A percentile compares a stretch with the other conserved stretches of the same genome.
These are phyloP conservation scores for Hyaloperonospora brassicae DNA, from an alignment of 352 stramenopile species.

Conservation along the genomic window DNA sequence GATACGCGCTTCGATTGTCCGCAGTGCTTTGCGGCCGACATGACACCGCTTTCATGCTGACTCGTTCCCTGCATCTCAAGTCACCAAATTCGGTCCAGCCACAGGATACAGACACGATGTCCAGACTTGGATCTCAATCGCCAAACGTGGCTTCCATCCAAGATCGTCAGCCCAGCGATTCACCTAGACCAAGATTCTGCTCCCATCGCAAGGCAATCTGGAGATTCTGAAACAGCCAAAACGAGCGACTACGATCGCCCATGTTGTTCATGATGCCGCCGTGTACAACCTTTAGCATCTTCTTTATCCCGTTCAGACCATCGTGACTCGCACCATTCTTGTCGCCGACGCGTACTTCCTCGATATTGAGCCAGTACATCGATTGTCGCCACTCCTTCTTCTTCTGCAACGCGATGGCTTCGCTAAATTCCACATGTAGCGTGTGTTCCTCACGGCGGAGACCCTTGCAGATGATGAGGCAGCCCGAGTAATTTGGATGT, in stretches of 20 bases:
- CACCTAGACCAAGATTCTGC: constrained; percentile 37
- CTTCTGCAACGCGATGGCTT: constrained; percentile 38
- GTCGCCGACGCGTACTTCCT: constrained; percentile 19
- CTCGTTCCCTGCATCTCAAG: too few species aligned
- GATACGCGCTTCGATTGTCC: too few species aligned
- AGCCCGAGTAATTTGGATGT: constrained; percentile 27
- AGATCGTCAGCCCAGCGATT: constrained; percentile 13
- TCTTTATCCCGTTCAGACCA: constrained; percentile 11
- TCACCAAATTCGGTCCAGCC: too few species aligned
- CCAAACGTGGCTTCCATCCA: too few species aligned
- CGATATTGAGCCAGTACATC: constrained; percentile 41
- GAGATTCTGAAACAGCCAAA: constrained; percentile 51
- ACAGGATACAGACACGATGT: too few species aligned
- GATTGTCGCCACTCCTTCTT: constrained; percentile 49
- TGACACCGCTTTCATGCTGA: too few species aligned
- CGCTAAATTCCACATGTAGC: constrained; percentile 37
- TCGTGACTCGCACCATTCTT: constrained; percentile 14
- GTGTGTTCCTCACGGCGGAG: constrained; percentile 43
- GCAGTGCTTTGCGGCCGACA: too few species aligned
- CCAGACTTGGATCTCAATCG: too few species aligned
- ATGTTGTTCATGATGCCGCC: constrained; percentile 57
- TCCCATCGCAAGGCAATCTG: constrained; percentile 47
- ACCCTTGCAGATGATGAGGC: constrained; percentile 46
- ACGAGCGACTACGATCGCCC: constrained; percentile 44
- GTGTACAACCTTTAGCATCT: constrained; percentile 32